Base-by-base conservation (phyloP, 2,329 filamentous ascomycete genomes). In the Purpureocillium lavendulum region DNA sequence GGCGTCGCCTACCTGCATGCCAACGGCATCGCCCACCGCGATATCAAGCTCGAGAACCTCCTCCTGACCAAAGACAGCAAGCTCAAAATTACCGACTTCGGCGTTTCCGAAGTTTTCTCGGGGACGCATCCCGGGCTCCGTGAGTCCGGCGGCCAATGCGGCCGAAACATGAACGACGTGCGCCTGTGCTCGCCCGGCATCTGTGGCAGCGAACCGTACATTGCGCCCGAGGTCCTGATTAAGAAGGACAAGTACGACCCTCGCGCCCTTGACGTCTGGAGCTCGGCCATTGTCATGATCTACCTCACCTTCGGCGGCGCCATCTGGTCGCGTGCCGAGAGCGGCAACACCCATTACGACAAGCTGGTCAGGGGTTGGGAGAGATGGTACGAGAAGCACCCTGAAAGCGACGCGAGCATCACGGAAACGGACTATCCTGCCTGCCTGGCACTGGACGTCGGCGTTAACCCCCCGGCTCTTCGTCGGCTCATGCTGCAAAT, bases 71-170 rank as follows among this genome's bases (percentile, higher is more conserved):
- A 78, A 50, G 78, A 87, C 42, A 87, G 87, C 55, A 82, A 87
- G 58, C 70, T 94, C 40, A 94, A 94, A 64, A 89, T 95, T 43
- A 88, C 87, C 36, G 88, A 95, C 58, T 94, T 95, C 64, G 88
- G 88, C 39, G 85, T 90, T 12, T 88, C 86, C 0, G 86, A 92
- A 56, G 84, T 94, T 14, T 94, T 94, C 55, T 77, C 73, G 39
- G 87, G 87, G 30, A 80, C 81, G 37, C 87, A 94, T 58, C 87
- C 87, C 1, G 87, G 87, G 24, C 64, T 88, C 31, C 74, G 84
- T 43, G 77, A 82, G 51, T 75, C 84, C 11, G 78, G 79, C 38
- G 84, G 84, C 40, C 73, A 84, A 53, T 89, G 84, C 58, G 84
- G 83, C 35, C 74, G 75, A 54, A 75, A 81, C 48, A 87, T 89